These are phyloP conservation scores for Hemisphaericaspora xylofermentans DNA, from an alignment of 1,139 yeast species.

Conservation along the genomic window DNA sequence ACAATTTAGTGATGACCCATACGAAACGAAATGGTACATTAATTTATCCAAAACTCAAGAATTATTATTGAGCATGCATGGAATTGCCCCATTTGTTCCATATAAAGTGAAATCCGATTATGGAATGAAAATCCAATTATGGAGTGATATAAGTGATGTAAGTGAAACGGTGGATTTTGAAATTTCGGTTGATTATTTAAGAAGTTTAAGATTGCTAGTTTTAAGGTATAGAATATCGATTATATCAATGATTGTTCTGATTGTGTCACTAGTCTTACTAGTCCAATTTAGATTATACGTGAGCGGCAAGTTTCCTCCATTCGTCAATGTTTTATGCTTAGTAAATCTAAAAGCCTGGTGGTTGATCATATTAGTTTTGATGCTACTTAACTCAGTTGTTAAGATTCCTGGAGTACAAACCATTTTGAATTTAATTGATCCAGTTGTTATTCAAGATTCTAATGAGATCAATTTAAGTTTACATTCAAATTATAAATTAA, in stretches of 20 bases:
- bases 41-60: slow-evolving; percentile 29
- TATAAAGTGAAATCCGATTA: slow-evolving; percentile 25
- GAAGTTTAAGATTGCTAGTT: slow-evolving; percentile 53
- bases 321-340: slow-evolving; percentile 42
- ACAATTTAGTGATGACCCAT: slow-evolving; percentile 65
- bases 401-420: slow-evolving; percentile 19
- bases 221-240: slow-evolving; percentile 63
- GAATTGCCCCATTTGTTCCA: slow-evolving; percentile 80
- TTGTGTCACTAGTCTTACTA: slow-evolving; percentile 43
- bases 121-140: slow-evolving; percentile 44
- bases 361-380: slow-evolving; percentile 18
- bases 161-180: slow-evolving; percentile 29
- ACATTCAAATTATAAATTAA: slow-evolving; percentile 24
- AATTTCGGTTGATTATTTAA: slow-evolving; percentile 41
- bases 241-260: slow-evolving; percentile 51
- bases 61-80: slow-evolving; percentile 53
- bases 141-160: slow-evolving; percentile 29
- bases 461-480: slow-evolving; percentile 32
- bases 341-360: slow-evolving; percentile 16
- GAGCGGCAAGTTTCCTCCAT: slow-evolving; percentile 49
- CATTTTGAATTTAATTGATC: slow-evolving; percentile 48
- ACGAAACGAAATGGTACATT: slow-evolving; percentile 77
- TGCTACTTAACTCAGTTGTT: slow-evolving; percentile 41
- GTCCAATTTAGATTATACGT: slow-evolving; percentile 38
- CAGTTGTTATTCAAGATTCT: slow-evolving; percentile 45